phyloP scores from a whole-genome alignment of 768 basidiomycete genomes.

The Tylopilus sp. region DNA sequence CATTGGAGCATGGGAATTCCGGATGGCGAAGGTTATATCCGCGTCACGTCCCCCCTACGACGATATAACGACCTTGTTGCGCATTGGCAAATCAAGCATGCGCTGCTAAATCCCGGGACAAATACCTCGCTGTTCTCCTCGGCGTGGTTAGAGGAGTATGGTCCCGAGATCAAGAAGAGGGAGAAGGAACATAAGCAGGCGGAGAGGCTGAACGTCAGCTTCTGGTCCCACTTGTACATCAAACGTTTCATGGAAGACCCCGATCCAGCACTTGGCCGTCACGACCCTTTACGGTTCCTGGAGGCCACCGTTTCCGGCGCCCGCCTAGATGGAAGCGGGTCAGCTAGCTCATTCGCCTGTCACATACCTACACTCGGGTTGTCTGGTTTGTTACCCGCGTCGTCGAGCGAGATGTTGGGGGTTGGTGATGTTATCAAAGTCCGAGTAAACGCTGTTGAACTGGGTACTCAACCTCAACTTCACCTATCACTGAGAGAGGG shows the following conservation, averaged over 20 bases:
- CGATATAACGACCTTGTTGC: slow-evolving; percentile 76
- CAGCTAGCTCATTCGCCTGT: slow-evolving; percentile 14
- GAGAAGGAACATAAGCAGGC: slow-evolving; percentile 35
- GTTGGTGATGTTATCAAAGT: slow-evolving; percentile 30
- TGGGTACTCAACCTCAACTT: slow-evolving; percentile 30
- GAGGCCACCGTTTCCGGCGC: slow-evolving; percentile 22
- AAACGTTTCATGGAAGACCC: slow-evolving; percentile 35
- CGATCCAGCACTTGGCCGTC: slow-evolving; percentile 9
- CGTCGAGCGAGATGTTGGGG: slow-evolving; percentile 7
- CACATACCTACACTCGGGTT: slow-evolving; percentile 28
- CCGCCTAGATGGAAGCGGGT: slow-evolving; percentile 15
- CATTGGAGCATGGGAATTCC: slow-evolving; percentile 73
- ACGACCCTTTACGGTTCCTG: slow-evolving; percentile 29
- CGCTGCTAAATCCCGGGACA: slow-evolving; percentile 44
- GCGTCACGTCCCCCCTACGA: slow-evolving; percentile 84
- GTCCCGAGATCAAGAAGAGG: slow-evolving; percentile 32
- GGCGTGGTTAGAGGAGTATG: slow-evolving; percentile 45
- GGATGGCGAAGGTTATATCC: slow-evolving; percentile 74
- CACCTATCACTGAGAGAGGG: slow-evolving; percentile 13
- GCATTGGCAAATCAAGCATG: slow-evolving; percentile 94
- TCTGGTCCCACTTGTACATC: slow-evolving; percentile 43
- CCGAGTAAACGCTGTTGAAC: slow-evolving; percentile 24
- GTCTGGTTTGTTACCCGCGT: slow-evolving; percentile 12
- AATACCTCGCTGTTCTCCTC: slow-evolving; percentile 41
- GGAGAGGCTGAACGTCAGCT: slow-evolving; percentile 32